Conservation (phyloP, 768 basidiomycete species). For the Suillus spraguei region DNA sequence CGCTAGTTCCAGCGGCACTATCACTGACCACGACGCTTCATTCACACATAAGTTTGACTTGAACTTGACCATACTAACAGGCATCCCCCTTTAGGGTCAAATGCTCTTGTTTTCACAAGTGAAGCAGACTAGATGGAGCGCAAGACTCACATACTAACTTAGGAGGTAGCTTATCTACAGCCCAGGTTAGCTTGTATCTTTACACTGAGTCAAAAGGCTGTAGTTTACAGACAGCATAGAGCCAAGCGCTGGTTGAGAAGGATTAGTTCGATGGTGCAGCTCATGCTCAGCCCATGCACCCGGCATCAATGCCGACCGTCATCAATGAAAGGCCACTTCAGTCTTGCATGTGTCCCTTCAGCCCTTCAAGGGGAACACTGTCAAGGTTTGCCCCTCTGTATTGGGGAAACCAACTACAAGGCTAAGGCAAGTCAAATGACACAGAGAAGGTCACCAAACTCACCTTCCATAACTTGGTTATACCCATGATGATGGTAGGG, state of each 20-base stretch:
- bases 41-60: too few species aligned
- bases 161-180: too few species aligned
- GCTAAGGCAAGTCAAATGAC: background rate
- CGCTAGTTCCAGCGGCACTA: too few species aligned
- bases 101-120: too few species aligned
- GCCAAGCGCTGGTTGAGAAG: conserved; percentile 16
- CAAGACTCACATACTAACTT: too few species aligned
- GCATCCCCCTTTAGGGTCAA: too few species aligned
- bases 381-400: background rate
- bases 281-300: conserved; percentile 3
- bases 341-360: conserved; percentile 1
- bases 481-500: conserved; percentile 6
- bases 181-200: too few species aligned
- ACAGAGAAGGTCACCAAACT: background rate
- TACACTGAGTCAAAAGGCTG: conserved; percentile 13
- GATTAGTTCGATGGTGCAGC: background rate
- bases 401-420: conserved; percentile 1
- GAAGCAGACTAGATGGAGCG: too few species aligned
- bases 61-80: too few species aligned
- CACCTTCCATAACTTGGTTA: conserved; percentile 8
- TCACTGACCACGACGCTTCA: too few species aligned
- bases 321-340: background rate
- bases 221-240: conserved; percentile 6
- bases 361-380: background rate
- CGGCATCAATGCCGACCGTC: conserved; percentile 20